phyloP scores from a whole-genome alignment of 257 asterid species.

The Pogostemon cablin region DNA sequence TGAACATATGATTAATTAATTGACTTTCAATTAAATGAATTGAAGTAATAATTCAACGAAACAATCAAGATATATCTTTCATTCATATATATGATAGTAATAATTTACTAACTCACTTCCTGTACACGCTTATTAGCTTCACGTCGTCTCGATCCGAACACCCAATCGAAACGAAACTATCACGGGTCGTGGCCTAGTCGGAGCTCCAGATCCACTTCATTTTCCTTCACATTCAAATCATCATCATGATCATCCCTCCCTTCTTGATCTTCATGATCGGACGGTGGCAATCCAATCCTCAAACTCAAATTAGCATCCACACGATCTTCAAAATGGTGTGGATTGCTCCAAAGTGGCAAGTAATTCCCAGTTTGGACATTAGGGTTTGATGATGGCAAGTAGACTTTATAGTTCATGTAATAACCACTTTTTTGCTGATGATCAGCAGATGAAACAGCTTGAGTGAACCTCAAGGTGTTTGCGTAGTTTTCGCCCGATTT shows the following conservation, averaged over 20 bases:
- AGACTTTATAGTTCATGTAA: slow-evolving; percentile 44
- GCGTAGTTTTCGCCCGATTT: background rate
- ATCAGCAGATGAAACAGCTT: slow-evolving; percentile 24
- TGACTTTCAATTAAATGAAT: background rate
- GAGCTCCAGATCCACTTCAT: slow-evolving; percentile 85
- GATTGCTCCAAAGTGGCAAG: slow-evolving; percentile 24
- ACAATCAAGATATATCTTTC: slow-evolving; percentile 19
- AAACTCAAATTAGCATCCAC: slow-evolving; percentile 44
- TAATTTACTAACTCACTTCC: slow-evolving; percentile 24
- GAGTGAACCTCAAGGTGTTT: slow-evolving; percentile 29
- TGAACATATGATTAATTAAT: background rate
- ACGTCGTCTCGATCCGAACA: background rate
- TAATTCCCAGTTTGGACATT: slow-evolving; percentile 30
- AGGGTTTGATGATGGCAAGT: slow-evolving; percentile 62
- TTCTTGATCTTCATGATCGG: slow-evolving; percentile 29
- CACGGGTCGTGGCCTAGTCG: slow-evolving; percentile 71
- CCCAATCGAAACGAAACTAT: background rate
- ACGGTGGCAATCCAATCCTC: slow-evolving; percentile 39
- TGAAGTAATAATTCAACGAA: background rate
- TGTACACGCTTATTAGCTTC: slow-evolving; percentile 16
- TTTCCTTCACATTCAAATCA: slow-evolving; percentile 37
- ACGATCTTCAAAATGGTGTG: slow-evolving; percentile 19
- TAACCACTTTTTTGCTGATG: slow-evolving; percentile 19
- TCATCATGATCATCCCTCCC: slow-evolving; percentile 6
- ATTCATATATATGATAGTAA: background rate